These are phyloP conservation scores for Lentinula raphanica DNA, from an alignment of 768 basidiomycete genomes.

Conservation along the genomic window DNA sequence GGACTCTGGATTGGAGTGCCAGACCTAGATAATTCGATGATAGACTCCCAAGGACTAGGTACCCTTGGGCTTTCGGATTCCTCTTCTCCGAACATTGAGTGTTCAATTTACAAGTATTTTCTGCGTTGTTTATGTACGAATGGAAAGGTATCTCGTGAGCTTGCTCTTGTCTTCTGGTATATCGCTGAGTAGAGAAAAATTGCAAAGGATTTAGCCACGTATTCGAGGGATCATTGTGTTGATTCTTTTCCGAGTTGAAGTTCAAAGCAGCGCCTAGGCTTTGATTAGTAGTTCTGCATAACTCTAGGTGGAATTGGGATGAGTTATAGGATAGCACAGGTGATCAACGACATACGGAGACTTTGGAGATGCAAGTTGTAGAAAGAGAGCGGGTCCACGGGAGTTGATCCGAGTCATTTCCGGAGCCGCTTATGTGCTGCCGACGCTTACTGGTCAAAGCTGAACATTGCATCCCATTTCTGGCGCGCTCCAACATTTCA, in stretches of 20 bases:
- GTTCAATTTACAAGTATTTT: conserved; percentile 1
- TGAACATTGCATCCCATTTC: too few relatives aligned
- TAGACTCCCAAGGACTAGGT: conserved; percentile 77
- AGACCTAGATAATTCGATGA: conserved; percentile 43
- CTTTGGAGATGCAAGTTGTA: not conserved
- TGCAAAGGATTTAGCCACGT: conserved; percentile 24
- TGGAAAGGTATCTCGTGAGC: not conserved
- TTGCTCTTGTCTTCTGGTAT: not conserved
- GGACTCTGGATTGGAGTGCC: not conserved
- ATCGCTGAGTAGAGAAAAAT: not conserved
- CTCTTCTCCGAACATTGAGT: conserved; percentile 73
- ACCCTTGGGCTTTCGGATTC: conserved; percentile 77
- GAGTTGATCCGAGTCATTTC: too few relatives aligned
- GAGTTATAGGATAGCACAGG: not conserved
- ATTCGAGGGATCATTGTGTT: conserved; percentile 55
- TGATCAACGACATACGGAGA: not conserved
- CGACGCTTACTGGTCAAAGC: too few relatives aligned
- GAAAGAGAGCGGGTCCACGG: too few relatives aligned
- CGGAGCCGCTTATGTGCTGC: too few relatives aligned
- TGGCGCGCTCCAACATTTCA: too few relatives aligned
- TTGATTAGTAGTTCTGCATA: not conserved
- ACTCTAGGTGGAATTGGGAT: not conserved
- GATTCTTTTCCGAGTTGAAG: not conserved
- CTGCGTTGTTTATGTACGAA: conserved; percentile 1
- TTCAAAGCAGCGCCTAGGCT: not conserved